These are phyloP conservation scores for Verticillium nonalfalfae DNA, from an alignment of 2,329 filamentous ascomycete genomes.

Conservation along the genomic window DNA sequence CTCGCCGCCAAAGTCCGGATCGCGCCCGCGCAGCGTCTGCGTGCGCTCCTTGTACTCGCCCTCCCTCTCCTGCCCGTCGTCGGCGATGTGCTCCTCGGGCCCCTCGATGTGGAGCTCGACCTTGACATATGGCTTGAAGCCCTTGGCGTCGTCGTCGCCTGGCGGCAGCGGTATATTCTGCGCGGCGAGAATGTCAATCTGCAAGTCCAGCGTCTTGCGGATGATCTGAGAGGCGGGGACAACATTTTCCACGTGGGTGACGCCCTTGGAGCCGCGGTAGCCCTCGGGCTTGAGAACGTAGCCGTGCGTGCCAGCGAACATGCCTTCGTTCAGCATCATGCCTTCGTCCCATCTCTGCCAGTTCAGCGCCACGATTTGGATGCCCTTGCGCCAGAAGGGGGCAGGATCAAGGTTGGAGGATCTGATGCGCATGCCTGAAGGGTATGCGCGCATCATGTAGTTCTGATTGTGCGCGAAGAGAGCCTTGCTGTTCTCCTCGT, in stretches of 20 bases:
- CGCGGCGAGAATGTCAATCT: constrained; percentile 68
- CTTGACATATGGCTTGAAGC: constrained; percentile 76
- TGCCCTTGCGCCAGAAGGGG: constrained; percentile 79
- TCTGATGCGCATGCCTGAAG: constrained; percentile 71
- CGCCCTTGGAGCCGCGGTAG: constrained; percentile 19
- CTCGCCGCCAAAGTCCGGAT: constrained; percentile 58
- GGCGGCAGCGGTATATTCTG: constrained; percentile 66
- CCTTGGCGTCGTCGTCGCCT: constrained; percentile 39
- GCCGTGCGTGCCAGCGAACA: constrained; percentile 79
- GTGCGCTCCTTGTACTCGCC: constrained; percentile 53
- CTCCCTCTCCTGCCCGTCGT: constrained; percentile 30
- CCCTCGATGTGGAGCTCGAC: constrained; percentile 77
- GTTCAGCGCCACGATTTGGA: constrained; percentile 88
- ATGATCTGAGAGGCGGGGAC: constrained; percentile 23
- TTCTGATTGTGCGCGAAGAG: constrained; percentile 78
- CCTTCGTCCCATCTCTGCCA: constrained; percentile 89
- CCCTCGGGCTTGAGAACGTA: constrained; percentile 79
- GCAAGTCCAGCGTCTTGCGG: constrained; percentile 60
- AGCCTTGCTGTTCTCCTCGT: constrained; percentile 37
- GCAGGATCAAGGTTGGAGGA: constrained; percentile 85
- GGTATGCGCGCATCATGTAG: constrained; percentile 84
- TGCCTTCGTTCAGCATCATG: constrained; percentile 93
- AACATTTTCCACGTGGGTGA: constrained; percentile 2
- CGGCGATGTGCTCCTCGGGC: constrained; percentile 36
- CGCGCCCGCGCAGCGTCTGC: constrained; percentile 47